A percentile compares a stretch with the other conserved stretches of the same genome.
phyloP scores from a whole-genome alignment of 2,329 filamentous ascomycete species.

The Epichloe elymi region DNA sequence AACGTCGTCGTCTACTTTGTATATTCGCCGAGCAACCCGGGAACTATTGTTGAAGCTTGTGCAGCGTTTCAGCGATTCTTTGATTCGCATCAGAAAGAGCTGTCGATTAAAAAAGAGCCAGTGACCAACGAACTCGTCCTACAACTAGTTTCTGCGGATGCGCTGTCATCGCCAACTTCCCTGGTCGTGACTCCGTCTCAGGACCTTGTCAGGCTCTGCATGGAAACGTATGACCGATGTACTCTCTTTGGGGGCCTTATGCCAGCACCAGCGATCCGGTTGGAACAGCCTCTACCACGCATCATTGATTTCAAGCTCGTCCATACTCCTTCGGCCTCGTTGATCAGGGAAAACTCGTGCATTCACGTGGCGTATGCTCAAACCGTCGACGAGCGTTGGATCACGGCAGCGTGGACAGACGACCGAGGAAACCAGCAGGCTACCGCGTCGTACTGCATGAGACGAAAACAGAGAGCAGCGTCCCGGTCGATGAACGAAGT shows the following conservation, averaged over 20 bases:
- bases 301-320: slow-evolving; percentile 64
- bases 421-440: slow-evolving; percentile 61
- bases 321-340: slow-evolving; percentile 53
- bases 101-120: slow-evolving; percentile 27
- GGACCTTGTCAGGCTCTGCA: slow-evolving; percentile 49
- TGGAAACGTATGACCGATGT: slow-evolving; percentile 70
- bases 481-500: slow-evolving; percentile 46
- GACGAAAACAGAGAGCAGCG: slow-evolving; percentile 40
- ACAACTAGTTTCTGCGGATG: slow-evolving; percentile 57
- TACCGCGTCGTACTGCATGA: slow-evolving; percentile 59
- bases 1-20: slow-evolving; percentile 68
- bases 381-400: slow-evolving; percentile 64
- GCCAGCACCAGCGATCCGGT: slow-evolving; percentile 56
- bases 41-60: slow-evolving; percentile 56
- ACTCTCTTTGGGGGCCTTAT: slow-evolving; percentile 41
- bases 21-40: slow-evolving; percentile 50
- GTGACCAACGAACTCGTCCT: slow-evolving; percentile 56
- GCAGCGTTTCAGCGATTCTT: slow-evolving; percentile 61
- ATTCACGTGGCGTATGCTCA: slow-evolving; percentile 70
- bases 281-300: slow-evolving; percentile 58
- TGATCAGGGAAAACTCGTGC: slow-evolving; percentile 66
- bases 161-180: slow-evolving; percentile 50
- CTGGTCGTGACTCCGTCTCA: slow-evolving; percentile 48
- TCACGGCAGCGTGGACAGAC: slow-evolving; percentile 71
- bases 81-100: slow-evolving; percentile 38